Percentiles rank a stretch among this genome's conserved stretches.
phyloP scores from a whole-genome alignment of 176 grass and related monocot genomes.

The Aegilops umbellulata region DNA sequence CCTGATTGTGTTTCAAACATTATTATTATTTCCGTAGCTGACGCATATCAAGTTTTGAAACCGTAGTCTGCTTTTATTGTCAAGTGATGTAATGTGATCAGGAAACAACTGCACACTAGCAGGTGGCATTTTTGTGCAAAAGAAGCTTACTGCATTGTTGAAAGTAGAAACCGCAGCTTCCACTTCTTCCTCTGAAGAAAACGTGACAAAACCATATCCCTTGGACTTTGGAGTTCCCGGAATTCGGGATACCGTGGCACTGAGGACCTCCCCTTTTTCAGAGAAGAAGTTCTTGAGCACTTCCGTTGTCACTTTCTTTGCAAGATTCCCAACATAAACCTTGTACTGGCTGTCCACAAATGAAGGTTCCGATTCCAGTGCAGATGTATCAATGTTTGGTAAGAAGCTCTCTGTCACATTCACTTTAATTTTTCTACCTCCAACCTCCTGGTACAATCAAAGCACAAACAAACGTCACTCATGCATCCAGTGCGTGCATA shows the following conservation, averaged over 20 bases:
- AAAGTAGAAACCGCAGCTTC: constrained; percentile 79
- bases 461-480: neutral
- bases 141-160: constrained; percentile 66
- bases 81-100: neutral
- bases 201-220: constrained; percentile 84
- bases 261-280: constrained; percentile 83
- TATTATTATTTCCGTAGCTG: neutral
- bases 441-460: constrained; percentile 69
- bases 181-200: constrained; percentile 86
- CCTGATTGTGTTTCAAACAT: constrained; percentile 6
- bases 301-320: constrained; percentile 71
- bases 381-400: constrained; percentile 42
- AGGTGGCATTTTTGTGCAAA: constrained; percentile 12
- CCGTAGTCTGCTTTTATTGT: neutral
- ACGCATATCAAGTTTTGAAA: neutral
- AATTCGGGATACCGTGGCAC: constrained; percentile 76
- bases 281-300: constrained; percentile 87
- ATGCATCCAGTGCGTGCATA: neutral
- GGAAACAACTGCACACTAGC: neutral
- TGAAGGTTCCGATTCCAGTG: constrained; percentile 58
- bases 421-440: constrained; percentile 81
- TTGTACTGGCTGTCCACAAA: constrained; percentile 94
- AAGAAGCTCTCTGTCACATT: constrained; percentile 90
- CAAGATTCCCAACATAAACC: constrained; percentile 96
- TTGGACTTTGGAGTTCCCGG: constrained; percentile 84